Evolutionary conservation across 371 early-diverging fungal genomes (phyloP), one percentile per base, ranked within the genome.

Genomic region (Mucor plumbeus): DNA sequence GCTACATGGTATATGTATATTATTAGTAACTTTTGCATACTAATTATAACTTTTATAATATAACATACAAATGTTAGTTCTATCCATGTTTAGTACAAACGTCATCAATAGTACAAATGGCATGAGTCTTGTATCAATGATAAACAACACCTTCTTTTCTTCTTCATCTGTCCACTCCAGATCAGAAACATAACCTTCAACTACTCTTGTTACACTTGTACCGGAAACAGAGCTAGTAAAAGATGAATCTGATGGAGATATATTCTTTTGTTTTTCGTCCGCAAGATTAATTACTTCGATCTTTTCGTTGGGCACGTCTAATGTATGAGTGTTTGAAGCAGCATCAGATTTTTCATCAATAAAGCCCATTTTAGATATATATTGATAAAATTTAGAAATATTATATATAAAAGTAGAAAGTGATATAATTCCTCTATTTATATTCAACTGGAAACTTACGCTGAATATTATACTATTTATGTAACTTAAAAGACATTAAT

Each of bases 131-230:
- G 61, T 19, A 48, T 79, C 80, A 54, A 79, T 72, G 17, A 63
- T 79, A 11, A 61, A 21, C 13, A 67, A 31, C n/a, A 79, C 70
- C 8, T 21, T 41, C 0, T 34, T 34, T 44, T 79, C 80, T 68
- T 79, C 80, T 17, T 74, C 80, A 0, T 47, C 59, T 1, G 80
- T 73, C 80, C 80, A 79, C 64, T 73, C 38, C 5, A 79, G 63
- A 14, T 69, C 63, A 26, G 59, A 47, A 8, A 70, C 66, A 38
- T 48, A 61, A 9, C 61, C 61, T 65, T 56, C 21, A 31, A 19
- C 14, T 15, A 4, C 33, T 11, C 59, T 58, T 10, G 19, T 33
- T 11, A 15, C 13, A 10, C 14, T 58, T 21, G 21, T 55, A 14
- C 8, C 56, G 8, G 56, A 55, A 34, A 5, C 14, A 55, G 56